A percentile compares a stretch with the other conserved stretches of the same genome.
Conservation (phyloP, 371 early-diverging fungal species). For the Mortierella sp. region DNA sequence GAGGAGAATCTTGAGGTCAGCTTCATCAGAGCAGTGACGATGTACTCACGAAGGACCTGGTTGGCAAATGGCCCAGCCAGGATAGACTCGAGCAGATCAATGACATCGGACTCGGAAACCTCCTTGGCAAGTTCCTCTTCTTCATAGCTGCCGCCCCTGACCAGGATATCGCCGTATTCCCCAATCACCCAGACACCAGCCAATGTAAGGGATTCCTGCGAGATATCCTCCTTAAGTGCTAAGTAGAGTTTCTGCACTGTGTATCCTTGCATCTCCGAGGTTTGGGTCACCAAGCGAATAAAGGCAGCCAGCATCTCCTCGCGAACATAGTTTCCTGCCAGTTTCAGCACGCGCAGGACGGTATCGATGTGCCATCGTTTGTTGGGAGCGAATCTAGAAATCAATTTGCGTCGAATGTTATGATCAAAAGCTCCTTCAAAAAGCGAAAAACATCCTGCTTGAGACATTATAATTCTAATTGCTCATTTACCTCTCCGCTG, state of each 20-base stretch:
- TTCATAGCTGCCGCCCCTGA: slow-evolving; percentile 72
- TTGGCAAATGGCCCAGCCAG: slow-evolving; percentile 85
- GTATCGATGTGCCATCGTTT: slow-evolving; percentile 98
- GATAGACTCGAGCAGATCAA: slow-evolving; percentile 78
- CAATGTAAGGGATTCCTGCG: slow-evolving; percentile 91
- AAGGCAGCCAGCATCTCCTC: slow-evolving; percentile 80
- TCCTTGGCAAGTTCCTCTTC: slow-evolving; percentile 75
- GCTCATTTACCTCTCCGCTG: slow-evolving; percentile 78
- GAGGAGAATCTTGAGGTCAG: slow-evolving; percentile 79
- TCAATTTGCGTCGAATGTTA: too few species aligned
- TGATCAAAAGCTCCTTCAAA: too few species aligned
- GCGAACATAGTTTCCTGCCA: slow-evolving; percentile 79
- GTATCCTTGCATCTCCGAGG: slow-evolving; percentile 86
- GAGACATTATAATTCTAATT: neutral
- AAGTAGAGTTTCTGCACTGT: slow-evolving; percentile 88
- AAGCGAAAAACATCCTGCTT: too few species aligned
- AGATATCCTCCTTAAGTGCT: slow-evolving; percentile 82
- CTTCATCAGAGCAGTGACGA: slow-evolving; percentile 90
- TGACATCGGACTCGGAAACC: slow-evolving; percentile 79
- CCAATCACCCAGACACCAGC: slow-evolving; percentile 96
- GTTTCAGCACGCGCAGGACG: slow-evolving; percentile 86
- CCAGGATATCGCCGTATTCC: slow-evolving; percentile 95
- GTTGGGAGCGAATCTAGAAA: slow-evolving; percentile 80
- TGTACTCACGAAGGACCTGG: slow-evolving; percentile 81
- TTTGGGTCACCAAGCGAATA: slow-evolving; percentile 77